Percentiles rank a stretch among this genome's conserved stretches.
Evolutionary conservation across 1,284 basidiomycete genomes (phyloP).

Genomic region (Termitomyces sp.): DNA sequence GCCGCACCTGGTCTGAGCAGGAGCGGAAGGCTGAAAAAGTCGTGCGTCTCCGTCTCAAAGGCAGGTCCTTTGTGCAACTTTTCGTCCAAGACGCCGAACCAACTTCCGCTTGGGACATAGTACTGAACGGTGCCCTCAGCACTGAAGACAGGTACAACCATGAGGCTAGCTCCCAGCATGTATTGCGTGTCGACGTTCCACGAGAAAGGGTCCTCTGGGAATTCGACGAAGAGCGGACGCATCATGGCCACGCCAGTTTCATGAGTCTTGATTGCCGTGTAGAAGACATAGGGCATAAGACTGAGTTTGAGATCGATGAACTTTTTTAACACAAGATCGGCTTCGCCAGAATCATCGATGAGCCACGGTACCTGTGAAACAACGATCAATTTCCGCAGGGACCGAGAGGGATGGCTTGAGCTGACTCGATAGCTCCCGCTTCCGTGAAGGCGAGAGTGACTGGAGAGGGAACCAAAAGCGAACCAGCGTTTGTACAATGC

Average conservation of each 20-base stretch:
- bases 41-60: conserved; percentile 39
- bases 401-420: conserved; percentile 15
- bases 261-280: conserved; percentile 46
- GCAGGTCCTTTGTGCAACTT: conserved; percentile 26
- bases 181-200: conserved; percentile 50
- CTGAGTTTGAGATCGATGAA: conserved; percentile 52
- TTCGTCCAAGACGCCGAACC: conserved; percentile 44
- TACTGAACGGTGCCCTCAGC: conserved; percentile 44
- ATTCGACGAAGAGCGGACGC: conserved; percentile 57
- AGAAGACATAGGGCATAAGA: conserved; percentile 58
- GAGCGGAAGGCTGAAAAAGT: conserved; percentile 43
- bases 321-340: conserved; percentile 45
- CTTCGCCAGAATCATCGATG: conserved; percentile 46
- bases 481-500: conserved; percentile 60
- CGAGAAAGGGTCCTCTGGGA: conserved; percentile 46
- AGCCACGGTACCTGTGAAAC: conserved; percentile 26
- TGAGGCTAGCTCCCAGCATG: conserved; percentile 53
- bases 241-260: conserved; percentile 50
- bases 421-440: conserved; percentile 56
- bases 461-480: conserved; percentile 49
- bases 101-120: conserved; percentile 51
- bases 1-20: conserved; percentile 45
- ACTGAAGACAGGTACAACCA: conserved; percentile 56
- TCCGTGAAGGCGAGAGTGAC: conserved; percentile 55
- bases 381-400: not conserved